phyloP scores from a whole-genome alignment of 768 basidiomycete genomes.

The Fomitopsis serialis region DNA sequence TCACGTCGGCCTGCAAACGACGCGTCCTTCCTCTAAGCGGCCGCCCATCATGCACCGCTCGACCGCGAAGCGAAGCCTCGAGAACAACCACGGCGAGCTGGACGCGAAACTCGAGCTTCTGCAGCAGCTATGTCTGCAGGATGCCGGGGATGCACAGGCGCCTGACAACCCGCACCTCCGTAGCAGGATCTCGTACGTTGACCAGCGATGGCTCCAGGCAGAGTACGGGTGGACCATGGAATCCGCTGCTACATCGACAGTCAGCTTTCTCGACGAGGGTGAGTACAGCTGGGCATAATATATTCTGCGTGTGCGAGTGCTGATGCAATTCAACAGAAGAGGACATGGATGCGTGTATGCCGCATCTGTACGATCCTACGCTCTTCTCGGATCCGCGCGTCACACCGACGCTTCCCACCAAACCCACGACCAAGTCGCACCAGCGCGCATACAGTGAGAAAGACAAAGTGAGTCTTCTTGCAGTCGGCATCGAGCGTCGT shows the following conservation, averaged over 20 bases:
- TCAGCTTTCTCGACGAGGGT: conserved; percentile 7
- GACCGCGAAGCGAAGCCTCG: conserved; percentile 3
- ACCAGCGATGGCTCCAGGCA: conserved; percentile 13
- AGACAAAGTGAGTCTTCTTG: conserved; percentile 13
- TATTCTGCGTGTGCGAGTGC: neutral
- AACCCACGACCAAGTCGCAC: conserved; percentile 3
- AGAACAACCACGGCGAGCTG: conserved; percentile 8
- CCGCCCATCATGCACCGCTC: conserved; percentile 10
- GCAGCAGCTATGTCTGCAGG: conserved; percentile 14
- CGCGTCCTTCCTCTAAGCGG: conserved; percentile 4
- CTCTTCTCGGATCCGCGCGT: conserved; percentile 9
- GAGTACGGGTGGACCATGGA: conserved; percentile 15
- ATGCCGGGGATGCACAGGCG: neutral
- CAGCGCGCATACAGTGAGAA: conserved; percentile 2
- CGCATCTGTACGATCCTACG: conserved; percentile 17
- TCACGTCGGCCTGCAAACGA: neutral
- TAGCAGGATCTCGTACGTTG: conserved; percentile 6
- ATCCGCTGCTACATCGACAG: conserved; percentile 8
- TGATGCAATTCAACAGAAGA: conserved; percentile 3
- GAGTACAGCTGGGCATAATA: neutral
- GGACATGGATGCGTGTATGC: conserved; percentile 14
- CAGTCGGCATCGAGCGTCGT: neutral
- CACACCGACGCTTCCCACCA: neutral
- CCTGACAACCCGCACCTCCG: conserved; percentile 8
- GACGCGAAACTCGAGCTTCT: conserved; percentile 19